A percentile compares a stretch with the other conserved stretches of the same genome.
Evolutionary conservation across 139 green algal species (phyloP).

Genomic region (Trebouxia sp.): DNA sequence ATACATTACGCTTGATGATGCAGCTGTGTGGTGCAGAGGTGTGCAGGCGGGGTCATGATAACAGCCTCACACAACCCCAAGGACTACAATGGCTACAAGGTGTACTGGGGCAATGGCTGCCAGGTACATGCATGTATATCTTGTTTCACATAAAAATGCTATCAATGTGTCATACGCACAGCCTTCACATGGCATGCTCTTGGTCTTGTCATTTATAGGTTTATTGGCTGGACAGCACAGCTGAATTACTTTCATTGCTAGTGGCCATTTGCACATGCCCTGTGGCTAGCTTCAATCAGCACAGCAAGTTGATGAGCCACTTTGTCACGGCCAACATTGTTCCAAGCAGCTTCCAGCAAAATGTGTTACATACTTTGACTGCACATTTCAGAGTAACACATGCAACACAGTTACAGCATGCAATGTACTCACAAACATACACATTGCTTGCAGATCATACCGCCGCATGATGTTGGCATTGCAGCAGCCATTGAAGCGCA

Average conservation of each 20-base stretch:
- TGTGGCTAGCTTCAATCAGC: too few species aligned
- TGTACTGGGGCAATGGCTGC: conserved; percentile 74
- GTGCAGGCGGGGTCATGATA: conserved; percentile 78
- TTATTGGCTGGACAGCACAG: too few species aligned
- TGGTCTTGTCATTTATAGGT: neutral
- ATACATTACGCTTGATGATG: neutral
- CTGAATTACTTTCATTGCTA: too few species aligned
- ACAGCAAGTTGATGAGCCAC: too few species aligned
- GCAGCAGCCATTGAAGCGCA: conserved; percentile 63
- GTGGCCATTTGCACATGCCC: too few species aligned
- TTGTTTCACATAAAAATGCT: too few species aligned
- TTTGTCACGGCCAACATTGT: too few species aligned
- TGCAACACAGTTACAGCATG: neutral
- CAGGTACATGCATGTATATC: neutral
- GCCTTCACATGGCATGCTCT: neutral
- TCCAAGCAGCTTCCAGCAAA: too few species aligned
- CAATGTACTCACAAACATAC: neutral
- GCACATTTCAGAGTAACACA: neutral
- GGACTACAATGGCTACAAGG: conserved; percentile 85
- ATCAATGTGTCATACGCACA: neutral
- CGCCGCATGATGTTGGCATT: conserved; percentile 73
- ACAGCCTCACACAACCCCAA: conserved; percentile 84
- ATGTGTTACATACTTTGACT: neutral
- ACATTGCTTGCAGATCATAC: conserved; percentile 67
- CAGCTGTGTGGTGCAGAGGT: conserved; percentile 50